phyloP scores from a whole-genome alignment of 192 early-diverging fungal species.

The Podila horticola region DNA sequence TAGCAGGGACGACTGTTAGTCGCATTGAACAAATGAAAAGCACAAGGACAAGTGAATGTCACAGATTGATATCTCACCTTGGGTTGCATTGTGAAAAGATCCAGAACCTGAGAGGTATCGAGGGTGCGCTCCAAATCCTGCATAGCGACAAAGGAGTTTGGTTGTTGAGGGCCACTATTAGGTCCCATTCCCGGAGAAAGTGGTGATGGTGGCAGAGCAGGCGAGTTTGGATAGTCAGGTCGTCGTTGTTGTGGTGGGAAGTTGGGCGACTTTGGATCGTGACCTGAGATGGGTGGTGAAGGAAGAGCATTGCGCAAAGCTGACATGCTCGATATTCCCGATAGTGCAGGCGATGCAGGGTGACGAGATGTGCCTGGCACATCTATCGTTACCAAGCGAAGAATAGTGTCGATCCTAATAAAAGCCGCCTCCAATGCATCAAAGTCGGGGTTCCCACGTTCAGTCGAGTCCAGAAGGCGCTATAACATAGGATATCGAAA shows the following conservation, averaged over 20 bases:
- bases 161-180: constrained; percentile 7
- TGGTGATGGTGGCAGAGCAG: constrained; percentile 32
- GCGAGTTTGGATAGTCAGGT: constrained; percentile 12
- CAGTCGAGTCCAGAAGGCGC: constrained; percentile 57
- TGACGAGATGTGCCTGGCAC: constrained; percentile 48
- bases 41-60: neutral
- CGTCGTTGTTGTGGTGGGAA: constrained; percentile 21
- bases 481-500: neutral
- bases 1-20: constrained; percentile 12
- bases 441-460: constrained; percentile 55
- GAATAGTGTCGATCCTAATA: constrained; percentile 55
- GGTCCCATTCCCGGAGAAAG: constrained; percentile 40
- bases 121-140: constrained; percentile 51
- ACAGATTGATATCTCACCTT: constrained; percentile 21
- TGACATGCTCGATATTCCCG: constrained; percentile 48
- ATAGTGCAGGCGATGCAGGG: constrained; percentile 43
- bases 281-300: constrained; percentile 31
- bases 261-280: constrained; percentile 15
- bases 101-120: constrained; percentile 53
- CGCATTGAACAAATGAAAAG: neutral
- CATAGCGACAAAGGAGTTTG: constrained; percentile 19
- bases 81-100: constrained; percentile 60
- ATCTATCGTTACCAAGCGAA: constrained; percentile 49
- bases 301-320: constrained; percentile 32
- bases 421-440: constrained; percentile 52